These are phyloP conservation scores for Metschnikowia koreensis DNA, from an alignment of 805 yeast genomes.

Conservation along the genomic window DNA sequence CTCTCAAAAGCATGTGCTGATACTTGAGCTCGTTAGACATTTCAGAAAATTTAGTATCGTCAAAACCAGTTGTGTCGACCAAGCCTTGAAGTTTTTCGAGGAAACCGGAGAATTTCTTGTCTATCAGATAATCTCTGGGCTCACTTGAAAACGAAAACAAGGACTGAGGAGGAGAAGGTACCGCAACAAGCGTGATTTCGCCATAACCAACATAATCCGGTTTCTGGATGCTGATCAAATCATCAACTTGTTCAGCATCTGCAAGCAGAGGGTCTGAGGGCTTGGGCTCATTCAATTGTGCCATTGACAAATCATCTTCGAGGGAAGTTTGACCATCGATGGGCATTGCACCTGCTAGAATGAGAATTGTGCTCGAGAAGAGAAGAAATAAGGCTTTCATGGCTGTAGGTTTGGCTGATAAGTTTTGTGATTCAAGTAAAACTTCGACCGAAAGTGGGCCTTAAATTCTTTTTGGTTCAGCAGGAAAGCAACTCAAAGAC, in stretches of 20 bases:
- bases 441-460: no score
- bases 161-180: conserved; percentile 1
- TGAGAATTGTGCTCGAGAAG: neutral
- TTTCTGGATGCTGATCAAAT: neutral
- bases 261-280: conserved; percentile 1
- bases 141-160: conserved; percentile 1
- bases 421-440: no score
- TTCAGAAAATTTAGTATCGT: neutral
- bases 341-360: neutral
- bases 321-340: neutral
- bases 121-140: conserved; percentile 2
- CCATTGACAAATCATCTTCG: neutral
- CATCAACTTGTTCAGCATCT: conserved; percentile 1
- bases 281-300: neutral
- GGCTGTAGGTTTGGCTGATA: no score
- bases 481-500: no score
- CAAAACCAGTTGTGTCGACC: neutral
- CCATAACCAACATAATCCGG: conserved; percentile 2
- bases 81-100: conserved; percentile 2
- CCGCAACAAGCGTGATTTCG: conserved; percentile 2
- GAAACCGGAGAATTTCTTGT: neutral
- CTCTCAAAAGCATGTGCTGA: neutral
- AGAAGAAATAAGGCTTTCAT: neutral
- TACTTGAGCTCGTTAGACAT: neutral
- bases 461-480: no score